phyloP scores from a whole-genome alignment of 805 yeast genomes.

The Peterozyma toletana region DNA sequence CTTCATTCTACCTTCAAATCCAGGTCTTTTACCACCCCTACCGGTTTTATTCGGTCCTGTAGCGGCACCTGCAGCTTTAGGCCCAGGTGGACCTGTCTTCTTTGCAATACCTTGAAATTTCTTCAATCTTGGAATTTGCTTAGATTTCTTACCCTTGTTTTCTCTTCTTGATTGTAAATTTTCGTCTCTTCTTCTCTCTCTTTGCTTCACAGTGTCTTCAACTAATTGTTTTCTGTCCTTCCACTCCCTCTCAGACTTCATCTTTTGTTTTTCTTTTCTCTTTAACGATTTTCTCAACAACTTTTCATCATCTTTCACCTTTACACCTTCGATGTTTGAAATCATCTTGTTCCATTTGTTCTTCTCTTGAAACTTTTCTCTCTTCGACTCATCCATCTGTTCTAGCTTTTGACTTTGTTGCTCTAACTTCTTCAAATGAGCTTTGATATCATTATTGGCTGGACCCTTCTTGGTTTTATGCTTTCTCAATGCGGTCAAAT shows the following conservation, averaged over 20 bases:
- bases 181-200: constrained; percentile 85
- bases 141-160: constrained; percentile 74
- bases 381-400: constrained; percentile 52
- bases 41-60: constrained; percentile 15
- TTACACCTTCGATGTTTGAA: constrained; percentile 82
- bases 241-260: constrained; percentile 90
- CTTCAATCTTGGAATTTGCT: constrained; percentile 61
- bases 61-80: constrained; percentile 19
- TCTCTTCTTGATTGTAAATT: constrained; percentile 81
- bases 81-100: constrained; percentile 8
- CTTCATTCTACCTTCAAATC: constrained; percentile 70
- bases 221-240: constrained; percentile 79
- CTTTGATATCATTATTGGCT: constrained; percentile 73
- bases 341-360: constrained; percentile 81
- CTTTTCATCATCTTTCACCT: constrained; percentile 84
- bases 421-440: constrained; percentile 73
- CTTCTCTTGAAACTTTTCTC: constrained; percentile 56
- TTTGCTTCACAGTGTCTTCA: constrained; percentile 63
- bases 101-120: constrained; percentile 53
- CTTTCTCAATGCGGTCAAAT: constrained; percentile 50
- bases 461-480: constrained; percentile 73
- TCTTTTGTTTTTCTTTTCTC: constrained; percentile 74
- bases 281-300: constrained; percentile 80
- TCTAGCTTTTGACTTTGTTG: constrained; percentile 60
- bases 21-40: constrained; percentile 51